Base-by-base conservation (phyloP, 768 basidiomycete genomes). In the Termitomyces sp. region DNA sequence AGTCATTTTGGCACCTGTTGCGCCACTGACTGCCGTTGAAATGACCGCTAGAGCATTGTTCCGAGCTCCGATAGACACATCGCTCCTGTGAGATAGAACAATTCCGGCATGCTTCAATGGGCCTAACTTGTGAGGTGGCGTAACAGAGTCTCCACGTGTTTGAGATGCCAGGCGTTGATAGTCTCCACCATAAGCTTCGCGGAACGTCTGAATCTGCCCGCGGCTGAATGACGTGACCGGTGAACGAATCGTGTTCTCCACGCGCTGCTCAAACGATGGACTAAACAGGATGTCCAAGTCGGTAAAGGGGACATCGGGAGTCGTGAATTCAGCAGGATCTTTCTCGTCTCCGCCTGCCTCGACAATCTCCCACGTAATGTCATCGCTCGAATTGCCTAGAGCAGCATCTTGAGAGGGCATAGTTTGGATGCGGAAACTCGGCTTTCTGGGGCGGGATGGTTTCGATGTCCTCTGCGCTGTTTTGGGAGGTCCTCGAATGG, bases 161-260 rank as follows among this genome's bases (percentile, higher is more conserved):
- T 55, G 53, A 9, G 73, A 69, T 42, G 77, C 64, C 57, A 78
- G 80, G 35, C 73, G 73, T 15, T 74, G 68, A 60, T 86, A 87
- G 58, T 82, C 77, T 27, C 83, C 82, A 4, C 72, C 79, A 15
- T 68, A 55, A 23, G 44, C 54, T 61, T 81, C 57, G 12, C 53
- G 58, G 51, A 59, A 29, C 42, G 46, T 51, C 31, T 51, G 59
- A 10, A 48, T 39, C 16, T 60, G 58, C 20, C 47, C 41, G 23
- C 32, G 25, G 27, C 50, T 35, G 35, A 54, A 50, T 18, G 42
- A 32, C 4, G 29, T 38, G 20, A 23, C 27, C 27, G 18, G 33
- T n/a, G 33, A 32, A 29, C 46, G 18, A 7, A 42, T 51, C 12
- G 33, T 39, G 9, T 43, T 32, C 39, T 48, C 56, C 39, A 56